A percentile compares a stretch with the other conserved stretches of the same genome.
Conservation (phyloP, 1,284 basidiomycete species). For the Amylostereum chailletii region DNA sequence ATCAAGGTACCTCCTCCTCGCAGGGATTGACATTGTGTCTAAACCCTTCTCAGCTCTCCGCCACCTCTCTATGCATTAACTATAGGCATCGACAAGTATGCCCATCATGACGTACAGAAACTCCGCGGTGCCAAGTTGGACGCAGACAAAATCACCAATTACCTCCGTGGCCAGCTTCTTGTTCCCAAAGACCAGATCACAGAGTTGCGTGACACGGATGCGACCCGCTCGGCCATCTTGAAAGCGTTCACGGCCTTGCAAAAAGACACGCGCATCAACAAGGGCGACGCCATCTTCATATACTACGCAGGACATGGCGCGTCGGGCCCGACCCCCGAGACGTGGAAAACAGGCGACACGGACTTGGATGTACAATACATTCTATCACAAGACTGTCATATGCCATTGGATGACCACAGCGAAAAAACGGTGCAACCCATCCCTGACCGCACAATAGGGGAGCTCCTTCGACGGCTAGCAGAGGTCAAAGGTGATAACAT, state of each 20-base stretch:
- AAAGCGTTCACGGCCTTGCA: slow-evolving; percentile 10
- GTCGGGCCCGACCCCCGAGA: not conserved
- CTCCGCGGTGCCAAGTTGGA: slow-evolving; percentile 15
- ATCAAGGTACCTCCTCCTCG: too few relatives aligned
- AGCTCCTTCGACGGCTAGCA: slow-evolving; percentile 15
- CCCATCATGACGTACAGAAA: not conserved
- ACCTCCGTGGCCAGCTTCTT: not conserved
- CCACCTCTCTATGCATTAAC: slow-evolving; percentile 11
- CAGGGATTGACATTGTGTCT: too few relatives aligned
- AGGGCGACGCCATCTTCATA: slow-evolving; percentile 19
- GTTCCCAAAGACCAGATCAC: slow-evolving; percentile 8
- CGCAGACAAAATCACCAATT: slow-evolving; percentile 9
- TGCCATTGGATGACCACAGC: not conserved
- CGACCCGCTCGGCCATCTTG: slow-evolving; percentile 16
- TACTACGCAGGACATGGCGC: slow-evolving; percentile 21
- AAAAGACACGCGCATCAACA: slow-evolving; percentile 10
- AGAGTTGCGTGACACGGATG: slow-evolving; percentile 16
- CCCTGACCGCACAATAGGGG: slow-evolving; percentile 16
- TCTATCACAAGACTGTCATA: slow-evolving; percentile 17
- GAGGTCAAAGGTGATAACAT: slow-evolving; percentile 22
- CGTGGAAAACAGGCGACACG: slow-evolving; percentile 1
- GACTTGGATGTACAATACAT: slow-evolving; percentile 15
- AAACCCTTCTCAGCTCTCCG: too few relatives aligned
- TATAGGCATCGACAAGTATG: slow-evolving; percentile 19
- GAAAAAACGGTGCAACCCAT: slow-evolving; percentile 10